Conservation (phyloP, 1,284 basidiomycete species). For the Trametes sp. region DNA sequence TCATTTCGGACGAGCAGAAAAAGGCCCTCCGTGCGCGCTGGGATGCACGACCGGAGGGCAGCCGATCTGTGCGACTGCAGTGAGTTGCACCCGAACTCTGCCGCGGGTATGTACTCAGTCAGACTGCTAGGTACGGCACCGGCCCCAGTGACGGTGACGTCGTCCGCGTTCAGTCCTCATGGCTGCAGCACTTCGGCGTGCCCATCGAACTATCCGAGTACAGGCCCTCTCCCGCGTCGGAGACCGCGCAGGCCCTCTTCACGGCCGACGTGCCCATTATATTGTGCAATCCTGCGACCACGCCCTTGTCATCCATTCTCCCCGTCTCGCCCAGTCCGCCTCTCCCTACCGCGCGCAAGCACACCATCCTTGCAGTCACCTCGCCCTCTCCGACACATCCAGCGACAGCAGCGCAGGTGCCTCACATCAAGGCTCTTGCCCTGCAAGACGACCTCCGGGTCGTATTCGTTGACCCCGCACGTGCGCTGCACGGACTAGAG, state of each 20-base stretch:
- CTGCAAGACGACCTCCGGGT: slow-evolving; percentile 39
- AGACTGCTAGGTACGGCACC: slow-evolving; percentile 34
- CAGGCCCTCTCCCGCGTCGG: slow-evolving; percentile 33
- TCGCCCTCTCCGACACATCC: slow-evolving; percentile 32
- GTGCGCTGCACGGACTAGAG: slow-evolving; percentile 60
- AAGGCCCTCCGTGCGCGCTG: slow-evolving; percentile 53
- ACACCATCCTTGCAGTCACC: slow-evolving; percentile 60
- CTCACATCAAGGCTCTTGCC: slow-evolving; percentile 19
- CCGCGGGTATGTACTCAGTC: background rate
- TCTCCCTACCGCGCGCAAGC: slow-evolving; percentile 53
- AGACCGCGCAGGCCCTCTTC: slow-evolving; percentile 42
- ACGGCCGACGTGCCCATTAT: slow-evolving; percentile 66
- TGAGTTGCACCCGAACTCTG: slow-evolving; percentile 38
- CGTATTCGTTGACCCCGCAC: slow-evolving; percentile 61
- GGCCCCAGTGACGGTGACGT: slow-evolving; percentile 20
- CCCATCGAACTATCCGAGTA: slow-evolving; percentile 59
- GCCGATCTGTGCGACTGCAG: slow-evolving; percentile 48
- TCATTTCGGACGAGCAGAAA: slow-evolving; percentile 57
- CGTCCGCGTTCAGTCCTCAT: slow-evolving; percentile 52
- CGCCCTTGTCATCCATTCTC: slow-evolving; percentile 50
- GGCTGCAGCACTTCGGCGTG: slow-evolving; percentile 58
- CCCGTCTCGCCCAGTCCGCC: slow-evolving; percentile 32
- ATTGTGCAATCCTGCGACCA: slow-evolving; percentile 64
- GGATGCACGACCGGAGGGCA: slow-evolving; percentile 38
- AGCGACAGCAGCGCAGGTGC: slow-evolving; percentile 31